These are phyloP conservation scores for Russula compacta DNA, from an alignment of 768 basidiomycete species.

Conservation along the genomic window DNA sequence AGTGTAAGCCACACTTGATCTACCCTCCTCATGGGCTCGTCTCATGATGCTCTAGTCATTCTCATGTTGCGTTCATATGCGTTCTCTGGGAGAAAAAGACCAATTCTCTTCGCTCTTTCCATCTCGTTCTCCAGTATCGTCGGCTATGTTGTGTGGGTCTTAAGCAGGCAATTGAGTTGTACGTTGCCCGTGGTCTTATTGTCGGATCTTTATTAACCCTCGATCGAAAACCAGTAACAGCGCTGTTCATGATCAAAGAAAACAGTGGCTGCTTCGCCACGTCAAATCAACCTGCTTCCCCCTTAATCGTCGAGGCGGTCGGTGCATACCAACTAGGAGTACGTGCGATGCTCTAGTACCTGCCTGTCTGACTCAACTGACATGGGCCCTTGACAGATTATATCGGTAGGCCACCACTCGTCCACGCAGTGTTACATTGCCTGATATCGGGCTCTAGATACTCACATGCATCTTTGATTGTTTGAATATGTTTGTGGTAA, in stretches of 20 bases:
- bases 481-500: constrained; percentile 6
- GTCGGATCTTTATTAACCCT: not conserved
- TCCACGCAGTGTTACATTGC: not conserved
- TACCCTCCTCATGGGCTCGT: not conserved
- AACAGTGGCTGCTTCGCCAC: constrained; percentile 9
- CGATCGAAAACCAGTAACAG: constrained; percentile 1
- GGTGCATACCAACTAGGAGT: constrained; percentile 16
- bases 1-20: not conserved
- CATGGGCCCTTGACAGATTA: not conserved
- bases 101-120: constrained; percentile 1
- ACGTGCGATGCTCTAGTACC: not conserved
- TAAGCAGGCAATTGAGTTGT: not conserved
- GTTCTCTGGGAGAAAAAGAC: constrained; percentile 5
- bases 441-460: not conserved
- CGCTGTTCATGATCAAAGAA: not conserved
- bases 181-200: not conserved
- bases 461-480: constrained; percentile 5
- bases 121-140: not conserved
- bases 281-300: not conserved
- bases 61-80: constrained; percentile 18
- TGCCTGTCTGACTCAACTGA: not conserved
- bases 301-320: not conserved
- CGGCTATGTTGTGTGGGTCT: constrained; percentile 3
- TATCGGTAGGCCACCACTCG: constrained; percentile 1
- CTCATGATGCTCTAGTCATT: constrained; percentile 1